Base-by-base conservation (phyloP, 2,329 filamentous ascomycete genomes). In the Bertia moriformis region DNA sequence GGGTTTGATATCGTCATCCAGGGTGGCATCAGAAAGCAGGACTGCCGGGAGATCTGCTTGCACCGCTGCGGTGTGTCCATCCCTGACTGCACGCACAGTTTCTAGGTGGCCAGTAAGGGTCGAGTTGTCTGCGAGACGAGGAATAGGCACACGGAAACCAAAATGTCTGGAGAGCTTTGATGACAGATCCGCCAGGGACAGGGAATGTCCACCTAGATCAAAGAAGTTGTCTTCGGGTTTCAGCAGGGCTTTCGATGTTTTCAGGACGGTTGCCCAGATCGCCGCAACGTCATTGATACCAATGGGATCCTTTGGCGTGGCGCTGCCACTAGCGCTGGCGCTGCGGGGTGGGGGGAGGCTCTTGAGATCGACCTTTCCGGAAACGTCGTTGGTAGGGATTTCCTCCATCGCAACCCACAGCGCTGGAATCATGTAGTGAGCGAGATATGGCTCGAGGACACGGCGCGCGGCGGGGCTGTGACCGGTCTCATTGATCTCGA, bases 391-490 rank as follows among this genome's bases (percentile, higher is more conserved):
- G 0, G 82, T 87, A 0, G 83, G 83, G 4, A 89, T 58, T 43
- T 71, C 68, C 2, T 79, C 70, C 20, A 88, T 58, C 49, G 81
- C 72, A 27, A 88, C 76, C 83, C 83, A 89, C 3, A 87, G 56
- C 1, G 79, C 68, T 0, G 83, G 83, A 40, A 89, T 79, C 83
- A 89, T 88, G 57, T 89, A 89, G 44, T 84, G 81, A 1, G 83
- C 83, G 19, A 89, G 66, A 44, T 76, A 74, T 14, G 69, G 62
- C 1, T 76, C 67, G 2, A 89, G 65, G 14, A 69, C 68, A 40
- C 75, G 71, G 37, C 83, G 70, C 3, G 81, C 75, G 4, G 68
- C 67, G 1, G 82, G 75, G 46, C 82, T 86, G 55, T 83, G 78
- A 4, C 80, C 82, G 19, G 74, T 70, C 41, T 78, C 72, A 43